phyloP scores from a whole-genome alignment of 2,329 filamentous ascomycete species.

The Penicillium italicum region DNA sequence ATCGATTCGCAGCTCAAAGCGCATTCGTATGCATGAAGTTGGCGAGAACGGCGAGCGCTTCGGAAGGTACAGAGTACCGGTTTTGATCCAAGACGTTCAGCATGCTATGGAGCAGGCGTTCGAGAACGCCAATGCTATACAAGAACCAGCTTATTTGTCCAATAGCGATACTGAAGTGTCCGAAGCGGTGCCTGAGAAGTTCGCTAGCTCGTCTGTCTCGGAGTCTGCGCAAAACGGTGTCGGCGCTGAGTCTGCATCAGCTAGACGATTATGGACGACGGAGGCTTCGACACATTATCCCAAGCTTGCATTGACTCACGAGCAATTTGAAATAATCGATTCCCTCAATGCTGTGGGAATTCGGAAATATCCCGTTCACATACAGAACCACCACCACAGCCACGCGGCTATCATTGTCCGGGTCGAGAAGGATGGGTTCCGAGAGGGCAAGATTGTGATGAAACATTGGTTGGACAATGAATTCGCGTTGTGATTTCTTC shows the following conservation, averaged over 20 bases:
- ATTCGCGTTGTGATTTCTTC: constrained; percentile 57
- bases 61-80: constrained; percentile 68
- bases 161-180: constrained; percentile 16
- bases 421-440: constrained; percentile 61
- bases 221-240: background rate
- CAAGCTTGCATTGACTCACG: constrained; percentile 70
- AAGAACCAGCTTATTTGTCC: constrained; percentile 68
- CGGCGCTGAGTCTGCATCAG: background rate
- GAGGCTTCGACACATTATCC: constrained; percentile 46
- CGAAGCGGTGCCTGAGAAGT: constrained; percentile 32
- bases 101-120: constrained; percentile 74
- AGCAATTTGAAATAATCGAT: constrained; percentile 82
- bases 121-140: constrained; percentile 66
- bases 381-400: constrained; percentile 66
- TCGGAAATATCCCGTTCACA: constrained; percentile 54
- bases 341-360: constrained; percentile 64
- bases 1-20: constrained; percentile 66
- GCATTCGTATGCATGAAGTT: constrained; percentile 72
- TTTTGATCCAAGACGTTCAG: constrained; percentile 71
- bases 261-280: background rate
- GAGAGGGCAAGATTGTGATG: constrained; percentile 73
- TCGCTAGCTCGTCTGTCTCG: background rate
- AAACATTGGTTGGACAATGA: constrained; percentile 75
- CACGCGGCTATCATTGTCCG: constrained; percentile 90
- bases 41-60: constrained; percentile 66